These are phyloP conservation scores for Cercophora sp. DNA, from an alignment of 495 filamentous ascomycete species.

Conservation along the genomic window DNA sequence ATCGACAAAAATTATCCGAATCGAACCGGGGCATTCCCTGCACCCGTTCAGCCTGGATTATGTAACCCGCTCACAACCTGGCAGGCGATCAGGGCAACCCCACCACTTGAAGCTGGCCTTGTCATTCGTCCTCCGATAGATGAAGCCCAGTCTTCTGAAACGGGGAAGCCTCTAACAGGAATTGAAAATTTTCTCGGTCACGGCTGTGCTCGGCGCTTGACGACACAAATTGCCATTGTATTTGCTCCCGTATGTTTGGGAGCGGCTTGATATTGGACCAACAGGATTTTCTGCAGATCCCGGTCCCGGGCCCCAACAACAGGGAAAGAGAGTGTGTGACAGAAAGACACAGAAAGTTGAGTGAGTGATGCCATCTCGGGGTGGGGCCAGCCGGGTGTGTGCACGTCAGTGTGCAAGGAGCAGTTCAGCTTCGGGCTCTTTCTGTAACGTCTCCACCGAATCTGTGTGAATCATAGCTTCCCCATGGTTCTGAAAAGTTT, in stretches of 20 bases:
- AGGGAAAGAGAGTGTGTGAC: background rate
- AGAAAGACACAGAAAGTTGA: background rate
- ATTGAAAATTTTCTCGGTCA: background rate
- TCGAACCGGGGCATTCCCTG: background rate
- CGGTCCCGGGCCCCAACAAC: background rate
- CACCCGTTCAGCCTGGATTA: constrained; percentile 7
- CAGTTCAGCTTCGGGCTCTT: no score
- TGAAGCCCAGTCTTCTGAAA: constrained; percentile 9
- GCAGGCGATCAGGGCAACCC: constrained; percentile 1
- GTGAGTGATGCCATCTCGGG: no score
- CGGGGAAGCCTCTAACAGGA: background rate
- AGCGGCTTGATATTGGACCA: constrained; percentile 8
- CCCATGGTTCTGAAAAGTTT: no score
- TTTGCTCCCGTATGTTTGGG: constrained; percentile 1
- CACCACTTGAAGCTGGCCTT: background rate
- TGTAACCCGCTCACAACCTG: constrained; percentile 2
- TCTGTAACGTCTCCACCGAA: no score
- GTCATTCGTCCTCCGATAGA: constrained; percentile 1
- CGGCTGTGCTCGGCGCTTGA: background rate
- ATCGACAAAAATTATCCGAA: constrained; percentile 8
- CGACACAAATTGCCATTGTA: background rate
- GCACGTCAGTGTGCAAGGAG: no score
- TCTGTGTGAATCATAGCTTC: no score
- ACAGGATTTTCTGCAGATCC: constrained; percentile 3
- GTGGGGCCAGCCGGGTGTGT: no score